Base-by-base conservation (phyloP, 352 stramenopile genomes). In the Globisporangium paddicum region DNA sequence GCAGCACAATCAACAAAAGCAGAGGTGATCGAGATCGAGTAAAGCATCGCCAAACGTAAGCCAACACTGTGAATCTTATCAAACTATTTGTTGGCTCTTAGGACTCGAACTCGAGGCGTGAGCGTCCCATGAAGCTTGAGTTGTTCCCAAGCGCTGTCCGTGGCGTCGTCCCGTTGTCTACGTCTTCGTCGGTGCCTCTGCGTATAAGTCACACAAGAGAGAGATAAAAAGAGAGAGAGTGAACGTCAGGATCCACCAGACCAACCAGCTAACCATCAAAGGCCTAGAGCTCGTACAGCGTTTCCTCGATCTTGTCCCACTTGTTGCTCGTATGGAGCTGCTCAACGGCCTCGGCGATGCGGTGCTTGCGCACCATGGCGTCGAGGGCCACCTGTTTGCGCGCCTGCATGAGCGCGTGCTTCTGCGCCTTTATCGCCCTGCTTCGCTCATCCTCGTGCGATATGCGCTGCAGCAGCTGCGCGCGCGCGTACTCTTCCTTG, bases 231-330 rank as follows among this genome's bases (percentile, higher is more conserved):
- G 11, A 42, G 55, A 54, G 30, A 72, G 60, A 26, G 32, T 41
- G 16, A 23, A 26, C 6, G 2, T 44, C 42, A 55, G 19, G n/a
- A 42, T 46, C 35, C 49, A 32, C 37, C 1, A 57, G 26, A 44
- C 32, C 19, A 41, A 13, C 13, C 35, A 57, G 28, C 13, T n/a
- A 40, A 37, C 16, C n/a, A n/a, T n/a, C n/a, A n/a, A 37, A 64
- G 55, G 13, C 38, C 70, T 68, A 81, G 25, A 78, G 41, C 18
- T 44, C 78, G 77, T 87, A 87, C 74, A 92, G 69, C 55, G 72
- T 83, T 26, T 89, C 80, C 55, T 90, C 78, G 62, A 91, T 75
- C 56, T 87, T 86, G 63, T 93, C 81, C 83, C 80, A 93, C 51
- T 89, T 86, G 56, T 81, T 82, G 55, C 61, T 79, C 35, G 61